Conservation (phyloP, 768 basidiomycete genomes). For the Tricholoma hemisulphureum region DNA sequence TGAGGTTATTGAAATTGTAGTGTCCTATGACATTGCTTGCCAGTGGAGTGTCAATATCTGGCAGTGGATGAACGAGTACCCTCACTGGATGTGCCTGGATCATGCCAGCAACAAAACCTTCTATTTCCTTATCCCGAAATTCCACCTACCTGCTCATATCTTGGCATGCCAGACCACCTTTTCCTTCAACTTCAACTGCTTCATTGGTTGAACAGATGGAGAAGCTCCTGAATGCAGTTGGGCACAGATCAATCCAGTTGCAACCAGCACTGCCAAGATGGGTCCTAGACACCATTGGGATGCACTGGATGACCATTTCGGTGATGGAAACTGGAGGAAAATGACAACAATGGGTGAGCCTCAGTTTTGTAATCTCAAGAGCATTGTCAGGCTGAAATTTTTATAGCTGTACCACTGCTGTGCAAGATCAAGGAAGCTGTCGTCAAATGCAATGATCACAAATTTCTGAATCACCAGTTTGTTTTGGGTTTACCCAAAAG, state of each 20-base stretch:
- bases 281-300: conserved; percentile 26
- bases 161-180: neutral
- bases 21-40: too few relatives aligned
- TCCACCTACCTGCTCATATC: too few relatives aligned
- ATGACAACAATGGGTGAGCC: neutral
- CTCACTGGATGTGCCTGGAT: too few relatives aligned
- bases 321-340: neutral
- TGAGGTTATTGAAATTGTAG: too few relatives aligned
- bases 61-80: too few relatives aligned
- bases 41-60: too few relatives aligned
- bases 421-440: conserved; percentile 10
- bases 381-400: neutral
- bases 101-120: too few relatives aligned
- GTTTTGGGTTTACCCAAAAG: neutral
- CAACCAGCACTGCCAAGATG: conserved; percentile 32
- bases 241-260: too few relatives aligned
- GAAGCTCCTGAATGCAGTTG: conserved; percentile 31
- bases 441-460: neutral
- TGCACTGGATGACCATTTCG: too few relatives aligned
- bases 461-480: conserved; percentile 6
- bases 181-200: too few relatives aligned
- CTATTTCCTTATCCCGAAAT: too few relatives aligned
- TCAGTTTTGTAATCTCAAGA: too few relatives aligned
- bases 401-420: neutral
- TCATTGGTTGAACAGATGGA: conserved; percentile 26